Conservation (phyloP, 2,329 filamentous ascomycete genomes). For the Biscogniauxia sp. region DNA sequence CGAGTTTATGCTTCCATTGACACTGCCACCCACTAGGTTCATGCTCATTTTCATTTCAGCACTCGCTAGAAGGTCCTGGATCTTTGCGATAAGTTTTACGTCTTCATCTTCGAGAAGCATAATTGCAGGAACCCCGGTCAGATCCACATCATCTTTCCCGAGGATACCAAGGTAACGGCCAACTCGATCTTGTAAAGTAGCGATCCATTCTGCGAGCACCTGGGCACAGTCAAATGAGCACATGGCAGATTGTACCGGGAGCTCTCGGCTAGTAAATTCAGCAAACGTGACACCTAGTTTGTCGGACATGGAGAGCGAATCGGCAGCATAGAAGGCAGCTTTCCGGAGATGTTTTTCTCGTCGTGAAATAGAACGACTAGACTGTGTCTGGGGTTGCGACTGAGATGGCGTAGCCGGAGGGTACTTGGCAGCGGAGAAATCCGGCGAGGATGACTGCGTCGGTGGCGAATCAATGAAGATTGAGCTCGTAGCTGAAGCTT, state of each 20-base stretch:
- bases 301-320: slow-evolving; percentile 85
- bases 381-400: slow-evolving; percentile 25
- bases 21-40: slow-evolving; percentile 45
- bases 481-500: slow-evolving; percentile 45
- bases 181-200: slow-evolving; percentile 90
- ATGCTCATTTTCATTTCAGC: slow-evolving; percentile 77
- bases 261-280: slow-evolving; percentile 77
- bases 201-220: slow-evolving; percentile 91
- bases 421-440: slow-evolving; percentile 42
- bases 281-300: slow-evolving; percentile 82
- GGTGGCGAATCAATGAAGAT: slow-evolving; percentile 52
- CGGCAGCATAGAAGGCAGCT: slow-evolving; percentile 92
- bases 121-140: slow-evolving; percentile 76
- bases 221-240: slow-evolving; percentile 93
- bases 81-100: slow-evolving; percentile 76
- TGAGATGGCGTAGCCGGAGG: slow-evolving; percentile 25
- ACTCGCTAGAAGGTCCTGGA: slow-evolving; percentile 73
- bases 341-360: slow-evolving; percentile 87
- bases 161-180: slow-evolving; percentile 84
- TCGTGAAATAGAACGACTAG: slow-evolving; percentile 56
- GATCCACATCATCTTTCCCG: slow-evolving; percentile 77
- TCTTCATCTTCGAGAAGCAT: slow-evolving; percentile 94
- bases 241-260: slow-evolving; percentile 87
- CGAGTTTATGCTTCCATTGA: slow-evolving; percentile 49
- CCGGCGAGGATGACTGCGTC: slow-evolving; percentile 50